phyloP scores from a whole-genome alignment of 2,329 filamentous ascomycete genomes.

The Domatiomyces catenatus region DNA sequence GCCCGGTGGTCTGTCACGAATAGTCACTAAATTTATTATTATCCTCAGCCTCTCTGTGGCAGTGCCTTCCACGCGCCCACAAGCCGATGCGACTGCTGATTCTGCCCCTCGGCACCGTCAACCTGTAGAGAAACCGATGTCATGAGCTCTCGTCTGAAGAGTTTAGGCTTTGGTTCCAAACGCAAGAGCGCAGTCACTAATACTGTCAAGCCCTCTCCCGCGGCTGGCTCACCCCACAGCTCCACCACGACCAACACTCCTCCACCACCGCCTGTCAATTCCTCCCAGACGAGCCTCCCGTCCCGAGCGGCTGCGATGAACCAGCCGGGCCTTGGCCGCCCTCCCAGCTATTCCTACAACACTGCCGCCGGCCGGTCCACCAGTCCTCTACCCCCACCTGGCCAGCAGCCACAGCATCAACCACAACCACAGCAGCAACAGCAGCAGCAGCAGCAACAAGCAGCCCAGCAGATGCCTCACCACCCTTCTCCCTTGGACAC shows the following conservation, averaged over 20 bases:
- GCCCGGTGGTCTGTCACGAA: background rate
- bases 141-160: constrained; percentile 38
- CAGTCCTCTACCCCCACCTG: constrained; percentile 36
- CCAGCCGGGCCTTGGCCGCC: constrained; percentile 38
- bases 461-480: background rate
- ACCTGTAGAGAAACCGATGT: constrained; percentile 25
- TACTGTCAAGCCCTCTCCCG: constrained; percentile 17
- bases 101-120: background rate
- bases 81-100: background rate
- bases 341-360: constrained; percentile 48
- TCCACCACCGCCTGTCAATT: constrained; percentile 23
- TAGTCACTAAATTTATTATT: background rate
- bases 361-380: constrained; percentile 36
- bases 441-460: background rate
- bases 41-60: background rate
- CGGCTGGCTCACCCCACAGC: constrained; percentile 15
- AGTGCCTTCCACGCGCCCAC: background rate
- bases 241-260: constrained; percentile 18
- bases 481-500: constrained; percentile 41
- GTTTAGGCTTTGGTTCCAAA: constrained; percentile 34
- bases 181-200: constrained; percentile 34
- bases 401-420: constrained; percentile 24
- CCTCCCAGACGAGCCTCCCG: constrained; percentile 36
- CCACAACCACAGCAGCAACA: background rate
- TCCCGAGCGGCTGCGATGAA: constrained; percentile 32